Percentiles rank a stretch among this genome's conserved stretches.
phyloP scores from a whole-genome alignment of 192 early-diverging fungal genomes.

The Backusella circina region DNA sequence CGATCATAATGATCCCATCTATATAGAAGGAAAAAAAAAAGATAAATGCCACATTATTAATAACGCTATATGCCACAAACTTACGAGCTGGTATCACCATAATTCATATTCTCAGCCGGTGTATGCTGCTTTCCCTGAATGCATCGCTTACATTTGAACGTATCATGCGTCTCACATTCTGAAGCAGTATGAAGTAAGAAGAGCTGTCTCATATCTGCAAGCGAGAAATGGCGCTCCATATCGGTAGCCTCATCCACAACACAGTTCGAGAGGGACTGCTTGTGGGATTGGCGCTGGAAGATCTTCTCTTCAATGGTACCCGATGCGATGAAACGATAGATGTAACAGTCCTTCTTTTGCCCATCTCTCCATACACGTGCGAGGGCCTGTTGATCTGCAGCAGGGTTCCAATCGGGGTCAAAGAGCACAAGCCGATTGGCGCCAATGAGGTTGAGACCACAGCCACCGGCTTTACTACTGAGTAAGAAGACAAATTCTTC shows the following conservation, averaged over 20 bases:
- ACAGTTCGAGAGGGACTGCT: conserved; percentile 83
- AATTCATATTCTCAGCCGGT: conserved; percentile 59
- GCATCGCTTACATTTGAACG: conserved; percentile 93
- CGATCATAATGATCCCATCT: conserved; percentile 75
- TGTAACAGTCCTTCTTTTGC: conserved; percentile 78
- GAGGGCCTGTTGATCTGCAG: conserved; percentile 91
- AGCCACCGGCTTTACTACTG: conserved; percentile 97
- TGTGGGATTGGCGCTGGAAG: conserved; percentile 89
- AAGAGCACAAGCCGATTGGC: conserved; percentile 96
- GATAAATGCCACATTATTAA: neutral
- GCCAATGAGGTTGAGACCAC: conserved; percentile 97
- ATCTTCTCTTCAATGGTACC: conserved; percentile 99
- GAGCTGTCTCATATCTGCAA: conserved; percentile 83
- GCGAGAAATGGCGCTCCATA: conserved; percentile 92
- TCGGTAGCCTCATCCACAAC: conserved; percentile 95
- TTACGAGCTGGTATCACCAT: conserved; percentile 71
- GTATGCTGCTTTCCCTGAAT: conserved; percentile 77
- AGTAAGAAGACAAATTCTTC: conserved; percentile 92
- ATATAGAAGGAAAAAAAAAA: neutral
- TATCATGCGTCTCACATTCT: conserved; percentile 92
- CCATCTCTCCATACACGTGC: conserved; percentile 90
- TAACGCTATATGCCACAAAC: conserved; percentile 8
- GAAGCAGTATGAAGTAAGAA: conserved; percentile 76
- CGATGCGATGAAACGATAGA: conserved; percentile 98
- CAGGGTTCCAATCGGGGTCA: conserved; percentile 96